Evolutionary conservation across 805 yeast genomes (phyloP).

Genomic region (Pichia gijzeniarum): DNA sequence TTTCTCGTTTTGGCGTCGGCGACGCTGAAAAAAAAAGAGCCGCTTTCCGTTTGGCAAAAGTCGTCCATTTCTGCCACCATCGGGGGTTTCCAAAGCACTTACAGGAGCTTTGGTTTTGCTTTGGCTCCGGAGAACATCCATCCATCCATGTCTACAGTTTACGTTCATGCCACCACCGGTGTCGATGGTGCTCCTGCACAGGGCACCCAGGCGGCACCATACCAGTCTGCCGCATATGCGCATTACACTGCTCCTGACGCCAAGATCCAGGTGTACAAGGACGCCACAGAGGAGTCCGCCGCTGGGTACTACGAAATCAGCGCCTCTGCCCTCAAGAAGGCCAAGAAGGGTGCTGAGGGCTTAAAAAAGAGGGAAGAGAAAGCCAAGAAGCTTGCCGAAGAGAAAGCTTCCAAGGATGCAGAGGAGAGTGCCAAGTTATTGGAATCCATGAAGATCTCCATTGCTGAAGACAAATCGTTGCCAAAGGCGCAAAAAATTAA

Average conservation of each 20-base stretch:
- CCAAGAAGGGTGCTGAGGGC: slow-evolving; percentile 92
- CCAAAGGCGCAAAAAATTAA: slow-evolving; percentile 66
- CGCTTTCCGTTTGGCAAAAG: too few relatives aligned
- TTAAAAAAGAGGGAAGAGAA: slow-evolving; percentile 75
- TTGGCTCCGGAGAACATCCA: too few relatives aligned
- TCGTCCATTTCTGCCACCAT: neutral
- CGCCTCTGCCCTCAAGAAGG: slow-evolving; percentile 90
- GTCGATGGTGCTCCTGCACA: slow-evolving; percentile 48
- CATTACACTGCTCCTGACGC: slow-evolving; percentile 42
- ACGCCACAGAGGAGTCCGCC: slow-evolving; percentile 41
- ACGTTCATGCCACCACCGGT: slow-evolving; percentile 72
- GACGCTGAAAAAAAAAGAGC: too few relatives aligned
- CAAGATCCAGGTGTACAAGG: slow-evolving; percentile 54
- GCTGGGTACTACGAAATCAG: slow-evolving; percentile 66
- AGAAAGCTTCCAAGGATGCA: slow-evolving; percentile 49
- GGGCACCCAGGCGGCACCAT: slow-evolving; percentile 70
- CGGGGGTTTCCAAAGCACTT: neutral
- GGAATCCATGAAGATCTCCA: slow-evolving; percentile 71
- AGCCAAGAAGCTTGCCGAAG: slow-evolving; percentile 50
- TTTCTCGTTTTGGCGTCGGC: too few relatives aligned
- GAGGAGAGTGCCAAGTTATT: slow-evolving; percentile 69
- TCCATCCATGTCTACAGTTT: slow-evolving; percentile 1
- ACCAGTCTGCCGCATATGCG: slow-evolving; percentile 80
- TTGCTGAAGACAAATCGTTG: slow-evolving; percentile 66
- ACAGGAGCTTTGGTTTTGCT: too few relatives aligned